Conservation (phyloP, 2,329 filamentous ascomycete species). For the Sporothrix dimorphospora region DNA sequence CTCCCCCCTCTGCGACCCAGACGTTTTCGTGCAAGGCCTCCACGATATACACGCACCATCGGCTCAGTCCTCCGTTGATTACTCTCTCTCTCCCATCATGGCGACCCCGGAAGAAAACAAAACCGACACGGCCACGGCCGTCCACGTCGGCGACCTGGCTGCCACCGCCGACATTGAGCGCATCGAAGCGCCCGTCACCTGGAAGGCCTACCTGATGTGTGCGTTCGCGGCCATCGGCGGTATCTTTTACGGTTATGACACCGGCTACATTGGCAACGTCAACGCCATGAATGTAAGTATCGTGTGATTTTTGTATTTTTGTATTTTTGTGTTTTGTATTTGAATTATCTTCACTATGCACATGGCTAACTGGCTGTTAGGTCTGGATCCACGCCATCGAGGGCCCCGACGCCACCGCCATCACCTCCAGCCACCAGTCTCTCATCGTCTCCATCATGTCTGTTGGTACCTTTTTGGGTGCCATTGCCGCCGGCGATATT, state of each 20-base stretch:
- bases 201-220: conserved; percentile 70
- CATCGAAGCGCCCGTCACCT: conserved; percentile 69
- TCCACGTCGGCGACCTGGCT: conserved; percentile 24
- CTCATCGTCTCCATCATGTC: conserved; percentile 77
- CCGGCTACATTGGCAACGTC: conserved; percentile 73
- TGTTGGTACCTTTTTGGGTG: conserved; percentile 76
- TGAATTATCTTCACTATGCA: too few species aligned
- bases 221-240: conserved; percentile 72
- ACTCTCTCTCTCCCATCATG: neutral
- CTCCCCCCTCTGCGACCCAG: neutral
- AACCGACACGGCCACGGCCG: neutral
- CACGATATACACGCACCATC: too few species aligned
- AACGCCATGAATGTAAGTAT: conserved; percentile 57
- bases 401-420: conserved; percentile 41
- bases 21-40: neutral
- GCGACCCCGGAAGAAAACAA: neutral
- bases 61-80: too few species aligned
- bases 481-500: conserved; percentile 75
- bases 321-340: too few species aligned
- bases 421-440: conserved; percentile 52
- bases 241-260: conserved; percentile 80
- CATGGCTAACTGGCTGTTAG: neutral
- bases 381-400: conserved; percentile 47
- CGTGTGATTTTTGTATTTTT: too few species aligned
- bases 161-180: conserved; percentile 56